A percentile compares a stretch with the other conserved stretches of the same genome.
Evolutionary conservation across 306 rosid genomes (phyloP).

Genomic region (Pterocarpus macrocarpus): DNA sequence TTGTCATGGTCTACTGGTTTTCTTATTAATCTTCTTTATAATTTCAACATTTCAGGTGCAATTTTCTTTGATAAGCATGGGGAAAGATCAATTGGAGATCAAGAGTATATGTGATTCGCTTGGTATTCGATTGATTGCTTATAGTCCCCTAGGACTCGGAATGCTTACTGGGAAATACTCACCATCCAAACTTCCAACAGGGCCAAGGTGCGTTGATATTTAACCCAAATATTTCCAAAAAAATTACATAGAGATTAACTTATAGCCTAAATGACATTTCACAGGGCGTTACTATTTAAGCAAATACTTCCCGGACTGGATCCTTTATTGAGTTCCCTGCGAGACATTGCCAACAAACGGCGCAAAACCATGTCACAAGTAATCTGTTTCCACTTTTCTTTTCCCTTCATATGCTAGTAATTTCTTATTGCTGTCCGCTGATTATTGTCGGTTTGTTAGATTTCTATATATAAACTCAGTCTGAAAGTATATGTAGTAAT

Average conservation of each 20-base stretch:
- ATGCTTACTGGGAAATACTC: slow-evolving; percentile 99
- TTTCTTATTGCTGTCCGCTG: not conserved
- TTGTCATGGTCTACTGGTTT: slow-evolving; percentile 12
- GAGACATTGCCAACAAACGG: slow-evolving; percentile 70
- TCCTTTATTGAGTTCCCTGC: slow-evolving; percentile 74
- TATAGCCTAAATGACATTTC: slow-evolving; percentile 1
- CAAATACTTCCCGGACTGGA: slow-evolving; percentile 90
- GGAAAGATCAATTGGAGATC: slow-evolving; percentile 83
- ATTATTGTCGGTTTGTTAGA: not conserved
- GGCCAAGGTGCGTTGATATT: slow-evolving; percentile 74
- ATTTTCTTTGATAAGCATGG: slow-evolving; percentile 89
- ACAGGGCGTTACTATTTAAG: slow-evolving; percentile 79
- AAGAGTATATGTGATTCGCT: slow-evolving; percentile 84
- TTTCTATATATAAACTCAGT: not conserved
- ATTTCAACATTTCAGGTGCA: slow-evolving; percentile 71
- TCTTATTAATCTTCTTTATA: slow-evolving; percentile 8
- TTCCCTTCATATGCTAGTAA: not conserved
- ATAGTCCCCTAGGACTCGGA: slow-evolving; percentile 97
- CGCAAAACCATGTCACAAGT: slow-evolving; percentile 87
- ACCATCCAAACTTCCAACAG: slow-evolving; percentile 74
- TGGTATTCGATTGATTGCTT: slow-evolving; percentile 86
- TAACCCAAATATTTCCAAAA: not conserved
- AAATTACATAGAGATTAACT: not conserved
- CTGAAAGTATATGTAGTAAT: not conserved
- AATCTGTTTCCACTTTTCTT: not conserved